These are phyloP conservation scores for Laetiporus sulphureus DNA, from an alignment of 1,284 basidiomycete species.

Conservation along the genomic window DNA sequence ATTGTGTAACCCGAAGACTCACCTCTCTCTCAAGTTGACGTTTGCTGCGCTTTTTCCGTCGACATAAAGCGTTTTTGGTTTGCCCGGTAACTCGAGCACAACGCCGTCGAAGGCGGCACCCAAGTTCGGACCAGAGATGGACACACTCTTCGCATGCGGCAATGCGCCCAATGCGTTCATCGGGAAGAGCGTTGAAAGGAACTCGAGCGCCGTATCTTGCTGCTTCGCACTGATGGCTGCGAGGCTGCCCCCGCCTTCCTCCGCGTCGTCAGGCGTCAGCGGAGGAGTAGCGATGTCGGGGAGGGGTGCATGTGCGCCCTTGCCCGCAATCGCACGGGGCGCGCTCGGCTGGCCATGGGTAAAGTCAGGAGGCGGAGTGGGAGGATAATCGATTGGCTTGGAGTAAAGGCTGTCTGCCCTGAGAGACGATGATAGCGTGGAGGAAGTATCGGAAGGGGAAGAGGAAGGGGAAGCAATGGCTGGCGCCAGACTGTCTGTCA, in stretches of 20 bases:
- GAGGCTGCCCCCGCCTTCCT: conserved; percentile 21
- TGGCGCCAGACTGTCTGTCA: conserved; percentile 83
- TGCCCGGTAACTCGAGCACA: conserved; percentile 65
- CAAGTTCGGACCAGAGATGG: conserved; percentile 61
- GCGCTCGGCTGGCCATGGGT: conserved; percentile 16
- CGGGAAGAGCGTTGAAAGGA: conserved; percentile 72
- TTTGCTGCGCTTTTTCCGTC: conserved; percentile 73
- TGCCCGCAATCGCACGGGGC: conserved; percentile 40
- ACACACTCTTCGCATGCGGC: conserved; percentile 64
- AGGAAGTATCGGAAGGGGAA: conserved; percentile 35
- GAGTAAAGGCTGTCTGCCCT: conserved; percentile 27
- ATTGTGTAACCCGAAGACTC: too few relatives aligned
- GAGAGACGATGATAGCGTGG: conserved; percentile 26
- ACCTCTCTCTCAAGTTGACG: conserved; percentile 78
- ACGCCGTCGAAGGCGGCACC: conserved; percentile 68
- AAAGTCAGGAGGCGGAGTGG: conserved; percentile 20
- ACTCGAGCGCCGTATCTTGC: conserved; percentile 61
- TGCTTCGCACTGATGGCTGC: conserved; percentile 31
- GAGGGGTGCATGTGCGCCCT: conserved; percentile 21
- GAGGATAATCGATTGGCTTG: conserved; percentile 30
- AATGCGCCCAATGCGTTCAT: conserved; percentile 57
- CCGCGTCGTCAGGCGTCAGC: conserved; percentile 47
- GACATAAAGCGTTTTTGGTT: conserved; percentile 69
- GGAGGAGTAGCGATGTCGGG: conserved; percentile 49
- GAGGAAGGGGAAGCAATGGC: conserved; percentile 35